Conservation (phyloP, 805 yeast genomes). For the Naumovozyma castellii region DNA sequence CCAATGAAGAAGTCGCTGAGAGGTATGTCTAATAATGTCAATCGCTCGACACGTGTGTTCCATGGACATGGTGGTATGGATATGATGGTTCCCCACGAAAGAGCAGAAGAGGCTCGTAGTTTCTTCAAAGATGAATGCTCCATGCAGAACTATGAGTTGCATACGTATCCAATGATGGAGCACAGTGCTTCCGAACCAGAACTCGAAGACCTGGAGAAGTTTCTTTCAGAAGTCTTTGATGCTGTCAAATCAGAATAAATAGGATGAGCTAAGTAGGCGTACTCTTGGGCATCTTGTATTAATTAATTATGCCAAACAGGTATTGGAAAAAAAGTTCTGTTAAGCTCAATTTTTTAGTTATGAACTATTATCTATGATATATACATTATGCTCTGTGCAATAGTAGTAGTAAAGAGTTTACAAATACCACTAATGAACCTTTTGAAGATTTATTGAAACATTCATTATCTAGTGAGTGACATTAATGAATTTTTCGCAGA, state of each 20-base stretch:
- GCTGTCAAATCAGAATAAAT: too few species aligned
- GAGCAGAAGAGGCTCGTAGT: conserved; percentile 34
- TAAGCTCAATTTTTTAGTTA: too few species aligned
- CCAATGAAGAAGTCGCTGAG: conserved; percentile 10
- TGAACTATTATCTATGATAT: too few species aligned
- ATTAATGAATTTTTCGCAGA: too few species aligned
- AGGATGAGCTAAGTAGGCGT: too few species aligned
- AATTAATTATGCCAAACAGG: too few species aligned
- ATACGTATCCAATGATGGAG: conserved; percentile 50
- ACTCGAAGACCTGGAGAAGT: conserved; percentile 42
- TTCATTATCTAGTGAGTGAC: too few species aligned
- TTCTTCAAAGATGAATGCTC: conserved; percentile 36
- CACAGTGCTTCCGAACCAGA: conserved; percentile 68
- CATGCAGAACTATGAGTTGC: conserved; percentile 38
- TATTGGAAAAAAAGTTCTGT: too few species aligned
- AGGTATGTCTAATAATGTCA: conserved; percentile 26
- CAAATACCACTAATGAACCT: too few species aligned
- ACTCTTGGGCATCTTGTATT: too few species aligned
- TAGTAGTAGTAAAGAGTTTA: too few species aligned
- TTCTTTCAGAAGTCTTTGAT: conserved; percentile 29
- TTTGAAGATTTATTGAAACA: too few species aligned
- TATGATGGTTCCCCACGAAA: conserved; percentile 42
- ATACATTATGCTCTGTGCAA: background rate
- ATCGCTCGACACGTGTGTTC: conserved; percentile 64
- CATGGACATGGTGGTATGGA: conserved; percentile 84